Evolutionary conservation across 495 filamentous ascomycete genomes (phyloP), one percentile per base, ranked within the genome.

Genomic region (Podospora appendiculata): DNA sequence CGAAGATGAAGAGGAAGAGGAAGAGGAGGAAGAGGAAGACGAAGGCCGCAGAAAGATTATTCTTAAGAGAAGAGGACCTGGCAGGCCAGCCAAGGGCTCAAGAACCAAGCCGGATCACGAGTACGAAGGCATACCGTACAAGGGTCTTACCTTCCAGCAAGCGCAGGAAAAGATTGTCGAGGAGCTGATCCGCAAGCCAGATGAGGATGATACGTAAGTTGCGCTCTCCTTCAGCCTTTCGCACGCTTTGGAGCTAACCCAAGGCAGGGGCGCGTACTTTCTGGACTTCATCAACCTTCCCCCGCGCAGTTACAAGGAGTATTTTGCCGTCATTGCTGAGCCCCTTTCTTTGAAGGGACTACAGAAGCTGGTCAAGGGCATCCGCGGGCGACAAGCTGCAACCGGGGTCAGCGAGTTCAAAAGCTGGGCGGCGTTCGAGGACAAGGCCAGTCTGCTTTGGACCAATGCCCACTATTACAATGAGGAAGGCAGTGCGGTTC

Each of bases 401-500:
- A 84, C 86, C 1, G 81, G 78, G n/a, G 65, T 79, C 11, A 87
- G 83, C 32, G 80, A 86, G 34, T 85, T 89, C 65, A 86, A 86
- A 56, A 83, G 68, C 18, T 96, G 90, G 90, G 68, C 81, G 41
- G 75, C 80, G 4, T 92, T 95, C 52, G 88, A 90, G 65, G 80
- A 86, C 11, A 88, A 86, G 52, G 74, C 88, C 43, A 83, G 77
- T 55, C 79, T 84, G 49, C 84, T 95, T 32, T 94, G 89, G 87
- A 79, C 76, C 38, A 96, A 96, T 69, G 91, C 90, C 5, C 81
- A 84, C 46, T 79, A 82, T 32, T 96, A 90, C 68, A 96, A 96
- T 58, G 90, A 94, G 59, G 90, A 94, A 58, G 87, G 78, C 3
- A 95, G 90, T 58, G 82, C 85, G 13, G 86, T 95, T 39, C 85